These are phyloP conservation scores for Tuber brumale DNA, from an alignment of 495 filamentous ascomycete species.

Conservation along the genomic window DNA sequence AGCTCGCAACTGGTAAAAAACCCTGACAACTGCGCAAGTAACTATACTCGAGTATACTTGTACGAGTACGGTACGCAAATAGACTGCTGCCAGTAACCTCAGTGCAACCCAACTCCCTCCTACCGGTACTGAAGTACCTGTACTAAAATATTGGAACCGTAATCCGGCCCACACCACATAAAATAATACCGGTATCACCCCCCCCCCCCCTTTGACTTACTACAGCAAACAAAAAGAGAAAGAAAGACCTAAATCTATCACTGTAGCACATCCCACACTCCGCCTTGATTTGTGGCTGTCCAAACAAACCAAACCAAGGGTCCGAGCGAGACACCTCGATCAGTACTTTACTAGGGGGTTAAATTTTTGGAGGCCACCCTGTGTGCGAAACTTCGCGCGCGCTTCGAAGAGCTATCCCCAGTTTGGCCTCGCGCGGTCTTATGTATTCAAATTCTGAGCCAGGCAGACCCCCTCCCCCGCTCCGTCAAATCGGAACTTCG, in stretches of 20 bases:
- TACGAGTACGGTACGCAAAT: not conserved
- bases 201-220: not conserved
- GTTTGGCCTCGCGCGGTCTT: not conserved
- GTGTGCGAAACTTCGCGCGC: constrained; percentile 1
- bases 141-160: not conserved
- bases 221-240: not conserved
- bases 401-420: not conserved
- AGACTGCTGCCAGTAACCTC: not conserved
- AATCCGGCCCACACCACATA: not conserved
- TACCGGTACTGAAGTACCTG: not conserved
- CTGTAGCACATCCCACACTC: not conserved
- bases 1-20: not conserved
- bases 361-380: not conserved
- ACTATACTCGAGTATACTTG: not conserved
- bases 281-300: not conserved
- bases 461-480: not conserved
- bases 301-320: not conserved
- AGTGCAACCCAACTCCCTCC: not conserved
- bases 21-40: not conserved
- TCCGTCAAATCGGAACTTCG: not conserved
- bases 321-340: not conserved
- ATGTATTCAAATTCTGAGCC: not conserved
- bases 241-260: not conserved
- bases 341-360: not conserved
- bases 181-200: not conserved